Base-by-base conservation (phyloP, 805 yeast species). In the Kuraishia hungarica region DNA sequence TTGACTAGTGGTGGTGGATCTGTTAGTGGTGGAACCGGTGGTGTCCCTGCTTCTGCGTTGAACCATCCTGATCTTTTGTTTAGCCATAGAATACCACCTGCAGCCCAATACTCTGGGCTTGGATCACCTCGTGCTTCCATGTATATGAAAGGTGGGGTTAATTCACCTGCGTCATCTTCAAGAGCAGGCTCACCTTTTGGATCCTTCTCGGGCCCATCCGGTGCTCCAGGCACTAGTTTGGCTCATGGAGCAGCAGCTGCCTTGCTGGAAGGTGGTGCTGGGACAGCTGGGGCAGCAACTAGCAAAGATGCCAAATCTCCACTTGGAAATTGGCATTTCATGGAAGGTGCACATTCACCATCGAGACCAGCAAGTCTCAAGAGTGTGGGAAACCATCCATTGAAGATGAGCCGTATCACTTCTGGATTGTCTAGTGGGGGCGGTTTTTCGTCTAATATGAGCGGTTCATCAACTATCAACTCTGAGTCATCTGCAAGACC, bases 401-500 rank as follows among this genome's bases (percentile, higher is more conserved):
- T 35, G n/a, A 35, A 35, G 43, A 35, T 35, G 43, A 35, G 43
- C 43, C 43, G 43, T 10, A 13, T 35, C 17, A 13, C 43, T 4
- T 35, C 43, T 35, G 43, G 43, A 15, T 15, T 35, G n/a, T 35
- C 43, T 15, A 35, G 43, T 17, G n/a, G n/a, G 8, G 43, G 43
- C 17, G 11, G 5, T 10, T 35, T 35, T 4, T 15, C 43, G 3
- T 10, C 43, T 17, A 35, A 35, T 17, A 35, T 35, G 43, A 35
- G 43, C 11, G 43, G 43, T 10, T 35, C 43, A 3, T 35, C 43
- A 35, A 35, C 43, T 10, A 17, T 35, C 43, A 35, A 54, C 61
- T 51, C 56, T 20, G 53, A 47, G 21, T 54, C 54, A 28, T 51
- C 53, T 11, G 50, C 55, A 29, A 50, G 35, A 28, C 19, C 50